phyloP scores from a whole-genome alignment of 2,329 filamentous ascomycete species.

The Pseudocercospora macadamiae region DNA sequence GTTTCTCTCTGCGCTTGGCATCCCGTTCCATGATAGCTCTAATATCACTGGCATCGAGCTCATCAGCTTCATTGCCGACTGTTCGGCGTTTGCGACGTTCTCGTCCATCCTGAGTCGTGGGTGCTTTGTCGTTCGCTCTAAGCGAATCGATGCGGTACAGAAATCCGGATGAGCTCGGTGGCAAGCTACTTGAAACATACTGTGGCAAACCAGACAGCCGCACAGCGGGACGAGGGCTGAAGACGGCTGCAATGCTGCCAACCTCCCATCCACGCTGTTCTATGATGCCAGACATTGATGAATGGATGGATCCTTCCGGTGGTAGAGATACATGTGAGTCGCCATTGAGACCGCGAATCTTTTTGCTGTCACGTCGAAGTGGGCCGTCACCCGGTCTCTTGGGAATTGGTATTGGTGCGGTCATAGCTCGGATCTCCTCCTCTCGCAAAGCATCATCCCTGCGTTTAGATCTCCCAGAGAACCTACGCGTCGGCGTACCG shows the following conservation, averaged over 20 bases:
- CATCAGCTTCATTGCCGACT: conserved; percentile 75
- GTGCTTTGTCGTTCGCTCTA: conserved; percentile 15
- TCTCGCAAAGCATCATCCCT: conserved; percentile 77
- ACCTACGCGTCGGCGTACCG: conserved; percentile 63
- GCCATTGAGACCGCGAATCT: conserved; percentile 63
- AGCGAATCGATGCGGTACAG: conserved; percentile 28
- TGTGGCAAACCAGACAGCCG: conserved; percentile 71
- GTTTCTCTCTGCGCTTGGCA: conserved; percentile 75
- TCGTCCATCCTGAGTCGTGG: conserved; percentile 39
- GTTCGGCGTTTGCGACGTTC: conserved; percentile 57
- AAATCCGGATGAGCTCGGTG: conserved; percentile 23
- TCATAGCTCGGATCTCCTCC: conserved; percentile 87
- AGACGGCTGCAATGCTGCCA: conserved; percentile 68
- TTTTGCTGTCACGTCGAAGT: conserved; percentile 68
- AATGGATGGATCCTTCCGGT: conserved; percentile 72
- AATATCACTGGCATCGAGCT: conserved; percentile 80
- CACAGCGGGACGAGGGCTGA: conserved; percentile 83
- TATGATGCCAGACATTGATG: conserved; percentile 73
- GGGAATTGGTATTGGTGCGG: conserved; percentile 64
- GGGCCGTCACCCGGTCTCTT: conserved; percentile 50
- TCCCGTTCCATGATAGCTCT: conserved; percentile 91
- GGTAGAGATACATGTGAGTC: conserved; percentile 75
- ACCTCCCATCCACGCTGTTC: conserved; percentile 79
- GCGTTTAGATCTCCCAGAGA: conserved; percentile 70
- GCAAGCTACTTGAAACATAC: conserved; percentile 48